These are phyloP conservation scores for Endothia cerciana DNA, from an alignment of 2,329 filamentous ascomycete species.

Conservation along the genomic window DNA sequence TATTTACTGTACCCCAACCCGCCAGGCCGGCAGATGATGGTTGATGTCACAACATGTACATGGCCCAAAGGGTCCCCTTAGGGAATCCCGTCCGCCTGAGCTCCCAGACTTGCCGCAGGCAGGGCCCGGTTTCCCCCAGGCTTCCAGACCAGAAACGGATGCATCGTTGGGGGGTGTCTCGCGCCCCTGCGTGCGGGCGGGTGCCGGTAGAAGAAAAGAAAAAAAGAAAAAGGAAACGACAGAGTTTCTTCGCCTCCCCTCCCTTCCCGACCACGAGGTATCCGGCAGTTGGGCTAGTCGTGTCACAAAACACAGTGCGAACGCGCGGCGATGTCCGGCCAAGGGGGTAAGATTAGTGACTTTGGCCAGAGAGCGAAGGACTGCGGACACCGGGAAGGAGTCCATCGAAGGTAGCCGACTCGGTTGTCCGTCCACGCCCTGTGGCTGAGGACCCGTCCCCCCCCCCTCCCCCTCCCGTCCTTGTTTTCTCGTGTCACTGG, in stretches of 20 bases:
- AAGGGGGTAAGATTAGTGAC: neutral
- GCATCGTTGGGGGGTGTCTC: neutral
- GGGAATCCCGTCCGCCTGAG: too few species aligned
- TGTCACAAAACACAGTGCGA: conserved; percentile 3
- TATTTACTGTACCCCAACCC: neutral
- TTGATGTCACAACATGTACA: neutral
- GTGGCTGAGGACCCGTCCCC: too few species aligned
- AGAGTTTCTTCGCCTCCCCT: neutral
- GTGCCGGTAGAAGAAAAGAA: conserved; percentile 1
- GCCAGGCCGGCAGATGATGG: neutral
- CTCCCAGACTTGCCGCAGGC: too few species aligned
- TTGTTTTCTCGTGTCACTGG: too few species aligned
- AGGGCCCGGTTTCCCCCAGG: too few species aligned
- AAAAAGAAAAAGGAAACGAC: too few species aligned
- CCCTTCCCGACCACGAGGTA: neutral
- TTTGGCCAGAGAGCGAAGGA: too few species aligned
- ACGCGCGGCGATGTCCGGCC: neutral
- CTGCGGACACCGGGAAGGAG: too few species aligned
- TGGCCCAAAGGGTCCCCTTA: neutral
- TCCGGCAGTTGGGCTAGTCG: conserved; percentile 1
- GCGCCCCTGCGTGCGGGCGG: conserved; percentile 3
- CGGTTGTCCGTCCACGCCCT: too few species aligned
- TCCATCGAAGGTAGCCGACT: too few species aligned
- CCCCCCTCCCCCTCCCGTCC: too few species aligned
- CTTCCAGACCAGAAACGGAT: too few species aligned